A percentile compares a stretch with the other conserved stretches of the same genome.
Conservation (phyloP, 2,329 filamentous ascomycete genomes). For the Pseudomassariella vexata region DNA sequence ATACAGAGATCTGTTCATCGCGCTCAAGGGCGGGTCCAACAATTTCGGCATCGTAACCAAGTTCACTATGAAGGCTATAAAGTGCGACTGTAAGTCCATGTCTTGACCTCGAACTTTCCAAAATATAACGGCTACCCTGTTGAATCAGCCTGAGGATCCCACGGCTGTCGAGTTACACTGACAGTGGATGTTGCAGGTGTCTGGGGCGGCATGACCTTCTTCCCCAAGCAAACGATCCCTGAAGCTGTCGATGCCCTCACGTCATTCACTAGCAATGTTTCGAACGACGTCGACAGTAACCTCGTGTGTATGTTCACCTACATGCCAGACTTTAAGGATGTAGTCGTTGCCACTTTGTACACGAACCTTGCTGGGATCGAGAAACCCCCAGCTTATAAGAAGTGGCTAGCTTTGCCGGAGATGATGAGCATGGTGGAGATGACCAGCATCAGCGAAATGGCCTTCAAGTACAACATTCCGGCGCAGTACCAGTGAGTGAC, state of each 20-base stretch:
- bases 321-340: constrained; percentile 11
- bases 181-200: too few relatives aligned
- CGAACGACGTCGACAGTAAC: constrained; percentile 11
- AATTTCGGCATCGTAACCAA: constrained; percentile 20
- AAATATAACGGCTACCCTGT: too few relatives aligned
- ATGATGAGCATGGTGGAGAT: constrained; percentile 13
- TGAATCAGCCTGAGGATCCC: too few relatives aligned
- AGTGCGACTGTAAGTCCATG: constrained; percentile 2
- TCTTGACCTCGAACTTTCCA: too few relatives aligned
- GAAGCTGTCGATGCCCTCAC: constrained; percentile 10
- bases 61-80: constrained; percentile 21
- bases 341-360: constrained; percentile 11
- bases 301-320: constrained; percentile 14
- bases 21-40: constrained; percentile 36
- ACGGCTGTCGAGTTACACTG: too few relatives aligned
- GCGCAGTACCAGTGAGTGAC: constrained; percentile 8
- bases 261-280: constrained; percentile 7
- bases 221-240: constrained; percentile 6
- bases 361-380: constrained; percentile 12
- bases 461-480: constrained; percentile 13
- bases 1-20: constrained; percentile 37
- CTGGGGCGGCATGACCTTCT: constrained; percentile 18
- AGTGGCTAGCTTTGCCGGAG: constrained; percentile 10
- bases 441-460: constrained; percentile 12
- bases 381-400: constrained; percentile 11